Evolutionary conservation across 1,139 yeast species (phyloP), one percentile per base, ranked within the genome.

Genomic region (Yamadazyma epiphylla): DNA sequence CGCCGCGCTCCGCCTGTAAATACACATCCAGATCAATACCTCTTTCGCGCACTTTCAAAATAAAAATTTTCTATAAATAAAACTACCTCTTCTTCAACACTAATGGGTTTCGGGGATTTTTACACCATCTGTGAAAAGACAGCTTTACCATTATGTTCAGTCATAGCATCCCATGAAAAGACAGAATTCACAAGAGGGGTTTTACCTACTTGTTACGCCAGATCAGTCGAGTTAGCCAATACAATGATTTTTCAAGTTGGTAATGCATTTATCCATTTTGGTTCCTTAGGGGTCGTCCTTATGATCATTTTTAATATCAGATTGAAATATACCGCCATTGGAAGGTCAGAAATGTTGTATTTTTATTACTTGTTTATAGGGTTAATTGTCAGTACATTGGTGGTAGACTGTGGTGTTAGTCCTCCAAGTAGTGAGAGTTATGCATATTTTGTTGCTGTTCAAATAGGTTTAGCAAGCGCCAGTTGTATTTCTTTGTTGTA

Each of bases 211-310:
- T 91, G 97, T 58, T 89, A 86, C 45, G 82, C 97, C 1, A 68
- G 97, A 48, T 71, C 89, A 5, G 87, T 89, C 21, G 89, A 80
- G 45, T 55, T 89, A 26, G 95, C 96, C 32, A 91, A 91, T 57
- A 91, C 97, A 1, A 71, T 86, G 64, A 85, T 91, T 15, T 89
- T 87, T 58, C 88, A 87, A 50, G 70, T 87, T n/a, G 97, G 96
- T 17, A 84, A 80, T 38, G 88, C 95, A 3, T 82, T 88, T 49
- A 76, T 88, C 20, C 88, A 88, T 49, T 77, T 91, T 35, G 87
- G 82, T 2, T 78, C 88, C 1, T 61, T 91, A 23, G 55, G 71
- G 4, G 73, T 87, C 25, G 46, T 83, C 24, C 63, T 80, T 31
- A 70, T 87, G 43, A 84, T 89, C 37, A 68, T 88, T n/a, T 83